phyloP scores from a whole-genome alignment of 1,139 yeast species.

The Chernovozyma aurita region DNA sequence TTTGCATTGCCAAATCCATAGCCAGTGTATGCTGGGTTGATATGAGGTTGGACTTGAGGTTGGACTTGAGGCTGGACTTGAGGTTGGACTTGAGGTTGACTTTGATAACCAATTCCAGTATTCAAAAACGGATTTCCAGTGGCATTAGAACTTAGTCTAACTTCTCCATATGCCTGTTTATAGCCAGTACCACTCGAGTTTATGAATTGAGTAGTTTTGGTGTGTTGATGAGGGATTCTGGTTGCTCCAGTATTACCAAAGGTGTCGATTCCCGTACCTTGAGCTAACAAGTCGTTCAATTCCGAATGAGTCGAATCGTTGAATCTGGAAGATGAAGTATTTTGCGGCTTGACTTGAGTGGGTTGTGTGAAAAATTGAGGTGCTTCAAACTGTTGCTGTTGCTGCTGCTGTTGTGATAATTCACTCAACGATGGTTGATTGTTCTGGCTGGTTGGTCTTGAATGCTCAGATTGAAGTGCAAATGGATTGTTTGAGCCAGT shows the following conservation, averaged over 20 bases:
- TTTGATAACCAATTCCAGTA: conserved; percentile 74
- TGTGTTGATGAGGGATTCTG: conserved; percentile 91
- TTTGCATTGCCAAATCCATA: conserved; percentile 85
- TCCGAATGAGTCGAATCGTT: conserved; percentile 59
- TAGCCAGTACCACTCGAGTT: conserved; percentile 88
- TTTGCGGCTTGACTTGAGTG: conserved; percentile 24
- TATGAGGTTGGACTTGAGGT: conserved; percentile 17
- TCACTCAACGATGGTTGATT: conserved; percentile 11
- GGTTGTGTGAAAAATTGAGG: conserved; percentile 20
- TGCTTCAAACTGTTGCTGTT: too few species aligned
- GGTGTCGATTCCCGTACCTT: conserved; percentile 91
- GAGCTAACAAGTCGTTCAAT: conserved; percentile 71
- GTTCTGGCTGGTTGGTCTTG: conserved; percentile 18
- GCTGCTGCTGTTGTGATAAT: conserved; percentile 15
- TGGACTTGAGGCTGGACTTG: conserved; percentile 19
- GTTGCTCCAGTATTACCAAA: conserved; percentile 91
- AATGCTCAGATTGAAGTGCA: conserved; percentile 44
- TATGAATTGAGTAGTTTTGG: conserved; percentile 73
- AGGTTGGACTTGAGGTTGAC: conserved; percentile 15
- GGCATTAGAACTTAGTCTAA: conserved; percentile 38
- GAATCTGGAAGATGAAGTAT: conserved; percentile 35
- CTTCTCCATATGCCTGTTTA: conserved; percentile 42
- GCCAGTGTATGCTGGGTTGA: conserved; percentile 65
- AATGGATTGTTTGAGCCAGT: conserved; percentile 93
- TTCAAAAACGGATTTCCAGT: conserved; percentile 73